Conservation (phyloP, 192 early-diverging fungal genomes). For the Podila horticola region DNA sequence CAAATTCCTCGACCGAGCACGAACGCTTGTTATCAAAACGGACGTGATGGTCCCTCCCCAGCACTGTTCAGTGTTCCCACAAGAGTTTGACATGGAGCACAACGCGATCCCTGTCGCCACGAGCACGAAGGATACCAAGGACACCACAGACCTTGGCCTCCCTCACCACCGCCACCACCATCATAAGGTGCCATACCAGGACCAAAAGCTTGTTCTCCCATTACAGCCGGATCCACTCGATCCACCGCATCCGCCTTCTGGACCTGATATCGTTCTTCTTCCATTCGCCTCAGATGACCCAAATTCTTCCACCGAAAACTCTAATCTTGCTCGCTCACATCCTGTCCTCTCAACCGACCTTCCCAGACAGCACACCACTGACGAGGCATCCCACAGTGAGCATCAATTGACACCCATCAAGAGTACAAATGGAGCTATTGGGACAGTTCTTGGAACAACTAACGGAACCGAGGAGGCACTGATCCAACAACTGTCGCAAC, state of each 20-base stretch:
- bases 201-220: neutral
- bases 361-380: constrained; percentile 10
- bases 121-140: neutral
- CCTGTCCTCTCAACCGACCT: constrained; percentile 11
- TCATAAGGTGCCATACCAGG: neutral
- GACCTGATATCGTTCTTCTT: constrained; percentile 22
- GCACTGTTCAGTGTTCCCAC: constrained; percentile 36
- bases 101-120: neutral
- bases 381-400: constrained; percentile 5
- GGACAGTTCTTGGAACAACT: no score
- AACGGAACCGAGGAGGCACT: no score
- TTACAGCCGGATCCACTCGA: constrained; percentile 7
- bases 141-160: constrained; percentile 1
- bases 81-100: constrained; percentile 26
- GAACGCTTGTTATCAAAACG: no score
- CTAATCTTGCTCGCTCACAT: constrained; percentile 18
- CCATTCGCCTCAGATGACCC: constrained; percentile 36
- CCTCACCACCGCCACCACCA: constrained; percentile 2
- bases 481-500: no score
- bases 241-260: neutral
- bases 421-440: no score
- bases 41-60: constrained; percentile 42
- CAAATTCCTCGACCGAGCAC: no score
- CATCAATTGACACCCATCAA: neutral
- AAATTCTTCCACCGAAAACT: constrained; percentile 27